These are phyloP conservation scores for Verticillium zaregamsianum DNA, from an alignment of 2,329 filamentous ascomycete genomes.

Conservation along the genomic window DNA sequence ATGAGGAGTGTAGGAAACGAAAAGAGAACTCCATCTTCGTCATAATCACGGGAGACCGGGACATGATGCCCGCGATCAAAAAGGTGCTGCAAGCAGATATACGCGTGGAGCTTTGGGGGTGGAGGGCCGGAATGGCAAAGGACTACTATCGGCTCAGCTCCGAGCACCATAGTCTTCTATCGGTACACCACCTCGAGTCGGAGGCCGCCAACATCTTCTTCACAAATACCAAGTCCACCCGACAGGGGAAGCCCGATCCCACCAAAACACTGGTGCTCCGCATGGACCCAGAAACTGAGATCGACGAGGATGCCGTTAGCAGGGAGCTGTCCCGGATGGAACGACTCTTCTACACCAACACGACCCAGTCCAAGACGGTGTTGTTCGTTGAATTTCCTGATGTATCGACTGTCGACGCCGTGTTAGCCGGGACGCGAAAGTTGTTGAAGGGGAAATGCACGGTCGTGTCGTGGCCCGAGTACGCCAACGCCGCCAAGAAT, in stretches of 20 bases:
- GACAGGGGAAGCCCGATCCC: slow-evolving; percentile 1
- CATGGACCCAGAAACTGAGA: neutral
- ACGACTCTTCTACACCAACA: slow-evolving; percentile 9
- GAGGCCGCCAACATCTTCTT: slow-evolving; percentile 6
- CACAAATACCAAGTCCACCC: slow-evolving; percentile 8
- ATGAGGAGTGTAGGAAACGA: too few species aligned
- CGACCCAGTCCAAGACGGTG: neutral
- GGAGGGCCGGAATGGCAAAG: slow-evolving; percentile 15
- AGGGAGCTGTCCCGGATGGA: neutral
- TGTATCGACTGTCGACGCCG: slow-evolving; percentile 3
- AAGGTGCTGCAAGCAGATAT: slow-evolving; percentile 13
- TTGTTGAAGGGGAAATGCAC: slow-evolving; percentile 1
- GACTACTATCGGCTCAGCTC: slow-evolving; percentile 7
- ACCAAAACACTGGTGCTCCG: slow-evolving; percentile 4
- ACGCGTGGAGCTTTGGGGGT: slow-evolving; percentile 21
- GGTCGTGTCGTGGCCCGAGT: slow-evolving; percentile 9
- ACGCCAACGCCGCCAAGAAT: neutral
- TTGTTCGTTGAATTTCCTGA: slow-evolving; percentile 13
- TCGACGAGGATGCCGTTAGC: neutral
- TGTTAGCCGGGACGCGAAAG: neutral
- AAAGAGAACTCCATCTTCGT: slow-evolving; percentile 16
- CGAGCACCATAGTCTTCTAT: neutral
- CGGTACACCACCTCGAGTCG: slow-evolving; percentile 2
- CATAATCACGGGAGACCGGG: slow-evolving; percentile 19
- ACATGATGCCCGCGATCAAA: slow-evolving; percentile 17